Evolutionary conservation across 75 land plant species (phyloP), one percentile per base, ranked within the genome.

Genomic region (Cupressus sempervirens): DNA sequence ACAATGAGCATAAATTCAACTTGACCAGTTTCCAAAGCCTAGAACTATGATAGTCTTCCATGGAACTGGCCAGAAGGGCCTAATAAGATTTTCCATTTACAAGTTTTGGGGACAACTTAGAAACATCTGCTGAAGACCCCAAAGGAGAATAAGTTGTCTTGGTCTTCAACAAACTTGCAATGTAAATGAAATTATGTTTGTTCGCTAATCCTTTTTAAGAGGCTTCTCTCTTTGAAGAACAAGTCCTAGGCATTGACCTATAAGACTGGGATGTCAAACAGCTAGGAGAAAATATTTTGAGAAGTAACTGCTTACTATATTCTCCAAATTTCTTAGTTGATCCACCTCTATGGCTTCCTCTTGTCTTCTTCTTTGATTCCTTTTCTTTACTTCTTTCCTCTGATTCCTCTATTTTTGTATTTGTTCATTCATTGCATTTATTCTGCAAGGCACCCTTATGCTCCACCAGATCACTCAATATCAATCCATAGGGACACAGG

Each of bases 391-490:
- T 30, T 9, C 75, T 43, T 34, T 26, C 36, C 53, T 38, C 58
- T 52, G 56, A 20, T 81, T 48, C 15, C 36, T 81, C 18, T 48
- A 20, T 48, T 81, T 81, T 20, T 81, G 56, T 30, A 13, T 50
- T 23, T 36, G 8, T 11, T 48, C 52, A 30, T 16, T 52, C 56
- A 81, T 52, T 29, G 50, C 14, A 11, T 32, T 18, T 72, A 30
- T 48, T 86, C 45, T 29, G 53, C 54, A 23, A 16, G 7, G 85
- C 35, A 52, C 18, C 54, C 72, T 83, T 74, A 35, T 76, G 46
- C 86, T 88, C 89, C n/a, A 88, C 89, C 29, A 88, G 84, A 82
- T 88, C 89, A 58, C 84, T 85, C 32, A 88, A 56, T 34, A 86
- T 85, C 29, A 88, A 65, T 86, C 85, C 89, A 86, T 56, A 85